A percentile compares a stretch with the other conserved stretches of the same genome.
Conservation (phyloP, 495 filamentous ascomycete genomes). For the Immersiella caudata region DNA sequence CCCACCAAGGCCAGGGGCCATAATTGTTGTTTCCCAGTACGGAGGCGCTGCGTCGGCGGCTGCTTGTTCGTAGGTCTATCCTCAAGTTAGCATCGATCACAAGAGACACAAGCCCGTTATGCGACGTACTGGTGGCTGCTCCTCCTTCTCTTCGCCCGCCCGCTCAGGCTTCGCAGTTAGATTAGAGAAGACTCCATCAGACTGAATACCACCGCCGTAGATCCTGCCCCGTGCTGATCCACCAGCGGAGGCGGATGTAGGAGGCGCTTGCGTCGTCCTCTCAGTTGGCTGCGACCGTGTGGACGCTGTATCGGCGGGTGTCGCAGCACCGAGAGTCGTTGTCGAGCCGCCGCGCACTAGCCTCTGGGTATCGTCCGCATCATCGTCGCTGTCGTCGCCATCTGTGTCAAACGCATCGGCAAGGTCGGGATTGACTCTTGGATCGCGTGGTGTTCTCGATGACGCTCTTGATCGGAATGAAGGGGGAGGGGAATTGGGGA, state of each 20-base stretch:
- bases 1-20: conserved; percentile 81
- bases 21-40: conserved; percentile 98
- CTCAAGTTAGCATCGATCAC: conserved; percentile 3
- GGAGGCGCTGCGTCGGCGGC: conserved; percentile 95
- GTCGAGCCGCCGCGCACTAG: conserved; percentile 73
- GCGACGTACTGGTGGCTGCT: conserved; percentile 83
- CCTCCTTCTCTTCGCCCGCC: conserved; percentile 79
- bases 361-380: conserved; percentile 81
- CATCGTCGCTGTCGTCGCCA: conserved; percentile 71
- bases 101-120: neutral
- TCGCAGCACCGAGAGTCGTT: conserved; percentile 30
- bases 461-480: conserved; percentile 88
- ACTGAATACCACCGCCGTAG: conserved; percentile 66
- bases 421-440: conserved; percentile 67
- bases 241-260: conserved; percentile 9
- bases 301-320: conserved; percentile 21
- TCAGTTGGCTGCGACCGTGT: conserved; percentile 20
- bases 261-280: conserved; percentile 27
- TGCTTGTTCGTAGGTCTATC: conserved; percentile 94
- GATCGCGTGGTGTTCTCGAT: conserved; percentile 59
- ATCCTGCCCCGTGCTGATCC: conserved; percentile 39
- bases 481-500: conserved; percentile 85
- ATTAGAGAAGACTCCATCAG: conserved; percentile 97
- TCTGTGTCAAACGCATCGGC: conserved; percentile 88
- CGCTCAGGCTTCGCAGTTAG: conserved; percentile 87